phyloP scores from a whole-genome alignment of 352 stramenopile species.

The Pythium dissotocum region DNA sequence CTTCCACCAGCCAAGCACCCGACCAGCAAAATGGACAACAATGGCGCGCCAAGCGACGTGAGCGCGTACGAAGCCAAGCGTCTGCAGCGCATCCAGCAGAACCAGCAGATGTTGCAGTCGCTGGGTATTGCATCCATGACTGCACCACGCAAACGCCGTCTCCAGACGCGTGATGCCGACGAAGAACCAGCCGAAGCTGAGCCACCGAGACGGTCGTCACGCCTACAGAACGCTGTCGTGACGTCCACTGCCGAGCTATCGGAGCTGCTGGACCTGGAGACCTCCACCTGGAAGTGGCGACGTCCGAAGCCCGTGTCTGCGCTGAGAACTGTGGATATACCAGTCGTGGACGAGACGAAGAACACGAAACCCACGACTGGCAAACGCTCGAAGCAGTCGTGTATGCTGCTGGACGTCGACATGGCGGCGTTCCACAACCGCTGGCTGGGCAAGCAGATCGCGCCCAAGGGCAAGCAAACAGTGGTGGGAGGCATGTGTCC shows the following conservation, averaged over 20 bases:
- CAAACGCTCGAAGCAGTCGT: slow-evolving; percentile 17
- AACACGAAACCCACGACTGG: neutral
- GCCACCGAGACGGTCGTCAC: slow-evolving; percentile 13
- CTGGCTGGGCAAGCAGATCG: slow-evolving; percentile 55
- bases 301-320: neutral
- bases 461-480: slow-evolving; percentile 47
- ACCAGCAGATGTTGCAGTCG: slow-evolving; percentile 43
- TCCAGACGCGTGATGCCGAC: slow-evolving; percentile 5
- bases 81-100: slow-evolving; percentile 49
- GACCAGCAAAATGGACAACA: neutral
- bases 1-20: neutral
- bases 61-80: slow-evolving; percentile 68
- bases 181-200: neutral
- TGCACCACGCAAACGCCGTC: slow-evolving; percentile 12
- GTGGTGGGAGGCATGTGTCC: slow-evolving; percentile 56
- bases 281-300: neutral
- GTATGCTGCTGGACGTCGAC: slow-evolving; percentile 36
- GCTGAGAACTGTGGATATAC: slow-evolving; percentile 1
- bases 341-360: slow-evolving; percentile 1
- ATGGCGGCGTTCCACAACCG: slow-evolving; percentile 42
- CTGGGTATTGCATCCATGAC: slow-evolving; percentile 32
- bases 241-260: neutral
- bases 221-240: slow-evolving; percentile 10
- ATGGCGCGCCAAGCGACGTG: slow-evolving; percentile 18
- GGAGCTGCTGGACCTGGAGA: neutral